phyloP scores from a whole-genome alignment of 345 rosid genomes.

The Populus davidiana region DNA sequence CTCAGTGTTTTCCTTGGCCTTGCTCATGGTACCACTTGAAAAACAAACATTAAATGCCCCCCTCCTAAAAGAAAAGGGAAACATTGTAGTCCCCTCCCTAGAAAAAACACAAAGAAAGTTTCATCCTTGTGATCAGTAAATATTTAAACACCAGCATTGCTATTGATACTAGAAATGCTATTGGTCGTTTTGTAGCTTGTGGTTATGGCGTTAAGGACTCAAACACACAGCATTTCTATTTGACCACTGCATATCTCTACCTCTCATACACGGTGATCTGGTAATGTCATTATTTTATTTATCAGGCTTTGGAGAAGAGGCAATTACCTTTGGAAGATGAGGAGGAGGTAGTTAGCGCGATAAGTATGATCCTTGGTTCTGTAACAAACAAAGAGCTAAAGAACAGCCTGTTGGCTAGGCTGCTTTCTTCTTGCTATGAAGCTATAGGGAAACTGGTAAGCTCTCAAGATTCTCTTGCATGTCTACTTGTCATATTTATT shows the following conservation, averaged over 20 bases:
- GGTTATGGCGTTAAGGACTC: not conserved
- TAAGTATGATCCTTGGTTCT: conserved; percentile 64
- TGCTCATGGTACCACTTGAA: too few relatives aligned
- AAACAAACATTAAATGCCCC: too few relatives aligned
- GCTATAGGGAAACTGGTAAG: conserved; percentile 83
- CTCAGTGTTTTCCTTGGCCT: not conserved
- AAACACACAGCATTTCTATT: not conserved
- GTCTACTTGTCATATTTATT: conserved; percentile 6
- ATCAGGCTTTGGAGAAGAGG: conserved; percentile 68
- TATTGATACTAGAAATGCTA: too few relatives aligned
- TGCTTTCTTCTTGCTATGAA: conserved; percentile 85
- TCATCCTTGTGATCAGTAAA: too few relatives aligned
- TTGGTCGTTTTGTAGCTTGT: not conserved
- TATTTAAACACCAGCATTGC: too few relatives aligned
- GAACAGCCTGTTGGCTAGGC: conserved; percentile 66
- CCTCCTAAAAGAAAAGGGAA: too few relatives aligned
- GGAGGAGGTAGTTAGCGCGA: conserved; percentile 81
- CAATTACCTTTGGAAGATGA: conserved; percentile 81
- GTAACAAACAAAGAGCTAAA: conserved; percentile 67
- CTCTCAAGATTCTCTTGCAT: conserved; percentile 16
- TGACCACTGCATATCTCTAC: not conserved
- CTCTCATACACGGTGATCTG: not conserved
- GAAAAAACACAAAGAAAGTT: too few relatives aligned
- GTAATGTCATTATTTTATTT: not conserved
- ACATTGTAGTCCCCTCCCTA: too few relatives aligned